phyloP scores from a whole-genome alignment of 768 basidiomycete species.

The Termitomyces sp. region DNA sequence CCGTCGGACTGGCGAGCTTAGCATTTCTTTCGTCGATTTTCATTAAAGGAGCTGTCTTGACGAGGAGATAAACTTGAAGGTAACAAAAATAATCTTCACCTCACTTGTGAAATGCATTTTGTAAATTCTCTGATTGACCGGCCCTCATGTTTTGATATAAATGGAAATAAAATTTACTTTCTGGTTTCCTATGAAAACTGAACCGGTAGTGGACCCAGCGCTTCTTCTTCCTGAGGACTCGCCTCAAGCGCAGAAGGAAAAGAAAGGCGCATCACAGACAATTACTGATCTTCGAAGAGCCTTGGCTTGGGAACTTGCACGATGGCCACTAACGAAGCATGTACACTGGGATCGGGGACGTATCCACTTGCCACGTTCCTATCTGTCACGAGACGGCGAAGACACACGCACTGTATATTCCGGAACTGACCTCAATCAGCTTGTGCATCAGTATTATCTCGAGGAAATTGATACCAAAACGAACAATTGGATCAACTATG shows the following conservation, averaged over 20 bases:
- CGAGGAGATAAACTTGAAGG: conserved; percentile 8
- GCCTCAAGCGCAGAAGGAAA: conserved; percentile 16
- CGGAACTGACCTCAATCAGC: conserved; percentile 32
- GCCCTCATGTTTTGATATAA: background rate
- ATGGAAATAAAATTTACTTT: conserved; percentile 1
- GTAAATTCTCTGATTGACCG: background rate
- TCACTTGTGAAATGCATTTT: background rate
- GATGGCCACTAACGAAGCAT: conserved; percentile 33
- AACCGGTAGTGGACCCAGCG: conserved; percentile 9
- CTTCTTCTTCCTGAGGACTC: conserved; percentile 15
- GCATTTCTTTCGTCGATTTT: conserved; percentile 42
- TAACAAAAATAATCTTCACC: no score
- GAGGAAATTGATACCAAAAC: conserved; percentile 16
- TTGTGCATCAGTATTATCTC: conserved; percentile 24
- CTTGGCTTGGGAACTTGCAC: conserved; percentile 32
- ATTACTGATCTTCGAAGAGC: conserved; percentile 26
- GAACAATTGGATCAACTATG: conserved; percentile 23
- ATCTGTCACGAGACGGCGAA: conserved; percentile 28
- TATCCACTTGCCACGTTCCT: conserved; percentile 35
- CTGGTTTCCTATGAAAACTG: conserved; percentile 4
- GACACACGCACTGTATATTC: conserved; percentile 24
- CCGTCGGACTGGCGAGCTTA: conserved; percentile 32
- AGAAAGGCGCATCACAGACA: conserved; percentile 22
- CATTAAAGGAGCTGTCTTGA: conserved; percentile 45
- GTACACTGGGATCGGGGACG: conserved; percentile 22